These are phyloP conservation scores for Dactylellina drechsleri DNA, from an alignment of 2,329 filamentous ascomycete genomes.

Conservation along the genomic window DNA sequence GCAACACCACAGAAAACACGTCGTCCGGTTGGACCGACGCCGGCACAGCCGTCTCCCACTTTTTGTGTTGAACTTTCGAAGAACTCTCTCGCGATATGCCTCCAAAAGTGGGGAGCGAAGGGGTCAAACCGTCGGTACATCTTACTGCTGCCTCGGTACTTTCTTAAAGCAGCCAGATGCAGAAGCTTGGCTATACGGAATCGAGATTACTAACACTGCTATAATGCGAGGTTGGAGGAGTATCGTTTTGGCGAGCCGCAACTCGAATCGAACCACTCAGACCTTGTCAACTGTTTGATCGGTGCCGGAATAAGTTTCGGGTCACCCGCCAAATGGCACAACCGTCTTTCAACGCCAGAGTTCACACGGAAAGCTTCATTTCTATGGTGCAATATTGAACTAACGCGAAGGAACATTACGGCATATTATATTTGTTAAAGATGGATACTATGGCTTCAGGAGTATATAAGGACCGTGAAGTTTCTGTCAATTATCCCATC, in stretches of 20 bases:
- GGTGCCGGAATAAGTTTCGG: slow-evolving; percentile 8
- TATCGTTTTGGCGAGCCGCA: slow-evolving; percentile 8
- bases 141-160: slow-evolving; percentile 24
- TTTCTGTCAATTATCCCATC: not conserved
- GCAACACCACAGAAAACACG: slow-evolving; percentile 16
- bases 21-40: slow-evolving; percentile 38
- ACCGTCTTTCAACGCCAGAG: not conserved
- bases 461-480: slow-evolving; percentile 11
- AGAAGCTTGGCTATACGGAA: not conserved
- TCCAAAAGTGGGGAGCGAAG: not conserved
- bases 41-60: slow-evolving; percentile 37
- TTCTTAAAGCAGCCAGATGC: slow-evolving; percentile 1
- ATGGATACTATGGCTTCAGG: not conserved
- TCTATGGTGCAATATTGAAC: not conserved
- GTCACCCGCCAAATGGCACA: slow-evolving; percentile 26
- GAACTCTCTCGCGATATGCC: not conserved
- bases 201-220: slow-evolving; percentile 39
- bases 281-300: not conserved
- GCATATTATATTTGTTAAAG: not conserved
- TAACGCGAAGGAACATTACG: not conserved
- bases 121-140: slow-evolving; percentile 16
- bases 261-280: not conserved
- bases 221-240: not conserved
- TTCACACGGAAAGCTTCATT: not conserved
- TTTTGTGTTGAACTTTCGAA: not conserved